These are phyloP conservation scores for Dothideomycetes sp. DNA, from an alignment of 2,329 filamentous ascomycete genomes.

Conservation along the genomic window DNA sequence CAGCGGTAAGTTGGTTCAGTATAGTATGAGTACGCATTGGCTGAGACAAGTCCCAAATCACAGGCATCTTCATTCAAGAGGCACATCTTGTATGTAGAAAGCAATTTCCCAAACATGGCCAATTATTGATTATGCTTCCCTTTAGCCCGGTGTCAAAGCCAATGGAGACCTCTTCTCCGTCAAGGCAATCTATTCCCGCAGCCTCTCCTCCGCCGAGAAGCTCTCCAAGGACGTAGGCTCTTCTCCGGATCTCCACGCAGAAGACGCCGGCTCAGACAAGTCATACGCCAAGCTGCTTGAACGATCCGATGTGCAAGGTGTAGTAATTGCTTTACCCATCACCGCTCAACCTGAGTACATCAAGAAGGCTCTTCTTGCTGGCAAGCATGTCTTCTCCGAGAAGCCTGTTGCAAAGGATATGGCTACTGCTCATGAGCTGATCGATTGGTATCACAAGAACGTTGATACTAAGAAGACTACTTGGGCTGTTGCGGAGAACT, in stretches of 20 bases:
- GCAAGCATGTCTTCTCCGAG: slow-evolving; percentile 49
- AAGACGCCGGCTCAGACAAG: slow-evolving; percentile 41
- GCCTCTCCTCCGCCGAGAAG: slow-evolving; percentile 46
- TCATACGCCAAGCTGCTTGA: slow-evolving; percentile 33
- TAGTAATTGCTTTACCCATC: slow-evolving; percentile 44
- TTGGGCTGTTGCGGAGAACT: slow-evolving; percentile 64
- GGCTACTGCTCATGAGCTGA: slow-evolving; percentile 39
- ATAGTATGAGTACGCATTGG: not conserved
- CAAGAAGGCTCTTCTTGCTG: slow-evolving; percentile 37
- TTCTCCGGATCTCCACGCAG: slow-evolving; percentile 48
- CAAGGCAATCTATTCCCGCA: slow-evolving; percentile 59
- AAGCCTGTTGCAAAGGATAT: slow-evolving; percentile 49
- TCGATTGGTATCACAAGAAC: slow-evolving; percentile 38
- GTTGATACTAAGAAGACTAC: slow-evolving; percentile 32
- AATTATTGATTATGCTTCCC: slow-evolving; percentile 8
- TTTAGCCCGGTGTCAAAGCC: slow-evolving; percentile 50
- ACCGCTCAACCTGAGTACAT: slow-evolving; percentile 38
- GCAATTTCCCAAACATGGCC: slow-evolving; percentile 21
- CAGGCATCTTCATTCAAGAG: slow-evolving; percentile 50
- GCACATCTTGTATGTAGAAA: slow-evolving; percentile 42
- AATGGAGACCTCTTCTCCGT: slow-evolving; percentile 40
- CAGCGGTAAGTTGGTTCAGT: slow-evolving; percentile 31
- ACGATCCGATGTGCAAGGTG: slow-evolving; percentile 37
- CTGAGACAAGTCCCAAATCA: not conserved
- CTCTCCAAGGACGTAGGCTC: slow-evolving; percentile 31